A percentile compares a stretch with the other conserved stretches of the same genome.
phyloP scores from a whole-genome alignment of 202 grass and related monocot genomes.

The Brachypodium distachyon region DNA sequence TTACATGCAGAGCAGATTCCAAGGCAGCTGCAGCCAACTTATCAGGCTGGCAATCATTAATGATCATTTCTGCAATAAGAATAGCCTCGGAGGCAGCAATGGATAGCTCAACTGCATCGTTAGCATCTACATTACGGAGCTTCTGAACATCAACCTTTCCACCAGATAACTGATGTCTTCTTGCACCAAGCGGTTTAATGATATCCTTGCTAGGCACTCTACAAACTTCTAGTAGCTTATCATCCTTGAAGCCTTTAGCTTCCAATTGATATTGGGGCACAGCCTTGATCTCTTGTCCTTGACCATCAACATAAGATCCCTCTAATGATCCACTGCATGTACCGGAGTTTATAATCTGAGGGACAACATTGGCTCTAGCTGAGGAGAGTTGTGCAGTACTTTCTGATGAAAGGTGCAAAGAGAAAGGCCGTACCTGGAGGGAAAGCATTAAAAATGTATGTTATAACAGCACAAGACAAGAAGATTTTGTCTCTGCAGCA shows the following conservation, averaged over 20 bases:
- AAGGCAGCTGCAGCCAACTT: conserved; percentile 35
- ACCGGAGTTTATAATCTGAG: conserved; percentile 26
- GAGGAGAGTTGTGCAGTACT: conserved; percentile 16
- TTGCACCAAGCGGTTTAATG: conserved; percentile 23
- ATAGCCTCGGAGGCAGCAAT: conserved; percentile 94
- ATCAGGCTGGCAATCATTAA: conserved; percentile 23
- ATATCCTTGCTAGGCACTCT: conserved; percentile 14
- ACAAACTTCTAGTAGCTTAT: neutral
- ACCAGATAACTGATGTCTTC: neutral
- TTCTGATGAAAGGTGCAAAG: conserved; percentile 62
- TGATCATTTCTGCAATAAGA: conserved; percentile 64
- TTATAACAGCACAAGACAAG: neutral
- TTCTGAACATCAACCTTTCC: conserved; percentile 35
- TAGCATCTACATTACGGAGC: conserved; percentile 42
- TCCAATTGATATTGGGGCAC: neutral
- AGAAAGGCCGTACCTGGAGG: conserved; percentile 48
- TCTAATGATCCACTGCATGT: neutral
- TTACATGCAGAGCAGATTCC: conserved; percentile 61
- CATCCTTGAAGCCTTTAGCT: conserved; percentile 2
- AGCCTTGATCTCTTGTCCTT: conserved; percentile 14
- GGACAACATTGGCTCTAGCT: conserved; percentile 22
- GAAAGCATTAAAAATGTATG: neutral
- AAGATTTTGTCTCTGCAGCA: neutral
- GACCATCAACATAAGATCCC: conserved; percentile 15
- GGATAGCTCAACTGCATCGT: conserved; percentile 71